Evolutionary conservation across 2,329 filamentous ascomycete species (phyloP), one percentile per base, ranked within the genome.

Genomic region (Leptographium flavum): DNA sequence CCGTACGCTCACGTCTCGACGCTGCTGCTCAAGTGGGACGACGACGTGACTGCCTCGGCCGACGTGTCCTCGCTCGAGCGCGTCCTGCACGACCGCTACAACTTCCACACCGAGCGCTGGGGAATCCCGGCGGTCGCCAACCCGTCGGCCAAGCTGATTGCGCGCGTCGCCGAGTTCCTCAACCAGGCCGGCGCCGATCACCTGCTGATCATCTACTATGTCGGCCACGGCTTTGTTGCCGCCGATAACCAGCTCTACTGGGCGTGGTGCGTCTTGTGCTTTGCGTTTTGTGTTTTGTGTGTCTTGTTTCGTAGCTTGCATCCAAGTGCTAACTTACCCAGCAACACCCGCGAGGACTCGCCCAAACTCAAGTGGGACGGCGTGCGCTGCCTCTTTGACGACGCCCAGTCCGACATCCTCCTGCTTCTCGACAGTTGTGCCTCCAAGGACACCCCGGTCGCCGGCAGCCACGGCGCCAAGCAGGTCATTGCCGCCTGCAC

Each of bases 201-300:
- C 53, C 66, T 81, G 21, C 60, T 80, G 50, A 75, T 81, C 49
- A 68, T 81, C 50, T 79, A 80, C 57, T 81, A 81, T 56, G 72
- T 73, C 50, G 77, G 77, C 27, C 65, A 78, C 55, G 74, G 75
- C 51, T 79, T 70, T 53, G 62, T 73, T 33, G 70, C 70, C n/a
- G 53, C 65, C 11, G 74, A 81, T 56, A 71, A 71, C 53, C 74
- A 80, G 58, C 63, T 80, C 23, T 80, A 78, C 57, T 81, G 77
- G 77, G 74, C 77, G 47, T 74, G 74, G 77, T 81, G 67, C 65
- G 76, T 68, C 23, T 37, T 41, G 43, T 7, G 17, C 2, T 36
- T 36, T 35, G 13, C 30, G 19, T 38, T 42, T 42, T 35, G 5
- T n/a, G 7, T 19, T 33, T 30, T 38, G 21, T 21, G 13, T 8